Evolutionary conservation across 2,329 filamentous ascomycete species (phyloP).

Genomic region (Pseudocercospora eumusae): DNA sequence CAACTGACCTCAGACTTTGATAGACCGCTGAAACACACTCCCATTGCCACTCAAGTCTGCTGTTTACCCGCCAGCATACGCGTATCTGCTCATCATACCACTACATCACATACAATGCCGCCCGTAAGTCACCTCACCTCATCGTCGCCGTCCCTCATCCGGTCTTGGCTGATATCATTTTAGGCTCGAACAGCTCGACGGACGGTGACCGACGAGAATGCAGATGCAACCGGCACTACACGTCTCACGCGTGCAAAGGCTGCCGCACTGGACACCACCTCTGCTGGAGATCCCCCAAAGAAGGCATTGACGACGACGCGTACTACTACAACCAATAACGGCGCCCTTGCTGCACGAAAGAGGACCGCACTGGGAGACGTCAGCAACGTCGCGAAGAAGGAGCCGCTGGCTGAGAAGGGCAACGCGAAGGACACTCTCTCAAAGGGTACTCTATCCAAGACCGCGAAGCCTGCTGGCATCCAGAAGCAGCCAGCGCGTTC

Average conservation of each 20-base stretch:
- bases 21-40: constrained; percentile 27
- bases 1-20: constrained; percentile 35
- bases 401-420: constrained; percentile 61
- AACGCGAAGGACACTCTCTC: constrained; percentile 48
- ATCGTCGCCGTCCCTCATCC: constrained; percentile 11
- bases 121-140: constrained; percentile 36
- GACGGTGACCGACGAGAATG: constrained; percentile 85
- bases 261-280: constrained; percentile 60
- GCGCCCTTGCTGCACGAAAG: constrained; percentile 57
- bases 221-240: constrained; percentile 66
- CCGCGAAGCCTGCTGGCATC: constrained; percentile 74
- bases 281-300: constrained; percentile 62
- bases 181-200: constrained; percentile 73
- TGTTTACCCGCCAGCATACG: constrained; percentile 18
- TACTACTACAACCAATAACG: constrained; percentile 46
- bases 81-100: constrained; percentile 21
- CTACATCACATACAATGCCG: constrained; percentile 39
- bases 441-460: constrained; percentile 74
- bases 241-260: constrained; percentile 93
- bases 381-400: constrained; percentile 87
- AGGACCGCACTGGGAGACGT: constrained; percentile 88
- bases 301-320: constrained; percentile 50
- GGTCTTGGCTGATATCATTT: constrained; percentile 45
- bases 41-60: constrained; percentile 30
- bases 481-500: constrained; percentile 65